These are phyloP conservation scores for Phytophthora ramorum DNA, from an alignment of 352 stramenopile species.

Conservation along the genomic window DNA sequence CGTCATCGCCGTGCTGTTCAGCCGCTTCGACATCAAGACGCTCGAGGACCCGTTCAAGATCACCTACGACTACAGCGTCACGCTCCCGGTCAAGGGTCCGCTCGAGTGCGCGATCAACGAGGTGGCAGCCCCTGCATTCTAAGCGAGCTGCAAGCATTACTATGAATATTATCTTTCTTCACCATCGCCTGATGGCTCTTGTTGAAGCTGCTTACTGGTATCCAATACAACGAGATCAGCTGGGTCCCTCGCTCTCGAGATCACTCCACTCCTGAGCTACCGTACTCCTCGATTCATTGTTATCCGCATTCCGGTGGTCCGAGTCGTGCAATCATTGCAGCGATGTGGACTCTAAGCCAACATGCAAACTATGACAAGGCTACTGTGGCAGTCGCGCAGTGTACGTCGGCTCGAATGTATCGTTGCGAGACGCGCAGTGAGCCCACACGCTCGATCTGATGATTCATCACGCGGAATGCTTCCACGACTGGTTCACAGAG, in stretches of 20 bases:
- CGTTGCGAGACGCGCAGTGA: constrained; percentile 8
- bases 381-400: constrained; percentile 1
- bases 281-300: background rate
- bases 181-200: too few species aligned
- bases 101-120: constrained; percentile 36
- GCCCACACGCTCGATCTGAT: constrained; percentile 35
- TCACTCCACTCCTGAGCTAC: constrained; percentile 10
- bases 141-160: constrained; percentile 10
- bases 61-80: constrained; percentile 53
- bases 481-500: constrained; percentile 68
- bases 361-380: constrained; percentile 17
- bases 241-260: background rate
- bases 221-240: too few species aligned
- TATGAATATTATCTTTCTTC: constrained; percentile 7
- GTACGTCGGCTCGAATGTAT: constrained; percentile 22
- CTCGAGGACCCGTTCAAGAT: constrained; percentile 42
- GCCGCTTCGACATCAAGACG: constrained; percentile 49
- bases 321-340: background rate
- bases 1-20: constrained; percentile 44
- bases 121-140: constrained; percentile 24
- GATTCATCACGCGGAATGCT: constrained; percentile 34
- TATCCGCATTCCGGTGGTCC: constrained; percentile 9
- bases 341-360: constrained; percentile 20
- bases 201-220: too few species aligned
- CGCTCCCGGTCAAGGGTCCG: constrained; percentile 44